These are phyloP conservation scores for Desmodesmus armatus DNA, from an alignment of 139 green algal genomes.

Conservation along the genomic window DNA sequence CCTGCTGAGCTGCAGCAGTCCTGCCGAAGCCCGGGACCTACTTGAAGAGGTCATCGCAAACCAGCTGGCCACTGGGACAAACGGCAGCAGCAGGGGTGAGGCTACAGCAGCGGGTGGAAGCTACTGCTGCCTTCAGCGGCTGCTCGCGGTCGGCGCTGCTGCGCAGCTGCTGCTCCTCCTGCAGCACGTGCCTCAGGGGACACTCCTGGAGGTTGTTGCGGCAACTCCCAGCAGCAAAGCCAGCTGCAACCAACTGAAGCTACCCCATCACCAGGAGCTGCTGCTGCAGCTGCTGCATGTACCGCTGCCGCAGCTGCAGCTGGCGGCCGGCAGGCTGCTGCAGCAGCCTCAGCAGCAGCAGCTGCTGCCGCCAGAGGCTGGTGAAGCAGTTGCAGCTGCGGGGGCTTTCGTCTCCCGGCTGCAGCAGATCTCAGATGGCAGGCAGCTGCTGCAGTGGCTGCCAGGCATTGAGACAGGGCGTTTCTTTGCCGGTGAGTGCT, in stretches of 20 bases:
- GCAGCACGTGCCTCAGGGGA: not conserved
- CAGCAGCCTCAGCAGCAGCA: not conserved
- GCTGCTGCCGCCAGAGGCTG: slow-evolving; percentile 23
- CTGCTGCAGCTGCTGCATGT: not conserved
- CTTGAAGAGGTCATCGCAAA: not conserved
- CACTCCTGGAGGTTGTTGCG: not conserved
- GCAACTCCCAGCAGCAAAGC: not conserved
- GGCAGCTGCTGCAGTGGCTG: slow-evolving; percentile 38
- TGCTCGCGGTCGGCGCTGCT: not conserved
- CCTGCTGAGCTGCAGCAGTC: not conserved
- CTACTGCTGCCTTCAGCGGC: slow-evolving; percentile 37
- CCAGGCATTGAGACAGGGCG: slow-evolving; percentile 21
- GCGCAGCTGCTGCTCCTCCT: slow-evolving; percentile 34
- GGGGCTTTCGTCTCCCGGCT: slow-evolving; percentile 4
- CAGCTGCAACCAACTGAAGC: not conserved
- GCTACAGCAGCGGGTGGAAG: not conserved
- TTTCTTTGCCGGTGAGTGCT: not conserved
- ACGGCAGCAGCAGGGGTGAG: not conserved
- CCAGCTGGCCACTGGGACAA: not conserved
- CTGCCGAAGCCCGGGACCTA: not conserved
- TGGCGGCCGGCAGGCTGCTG: not conserved
- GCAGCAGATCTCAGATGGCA: slow-evolving; percentile 33
- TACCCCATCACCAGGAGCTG: slow-evolving; percentile 13
- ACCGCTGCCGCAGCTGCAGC: not conserved
- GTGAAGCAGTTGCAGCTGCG: not conserved